Evolutionary conservation across 2,329 filamentous ascomycete species (phyloP).

Genomic region (Gaeumannomyces tritici): DNA sequence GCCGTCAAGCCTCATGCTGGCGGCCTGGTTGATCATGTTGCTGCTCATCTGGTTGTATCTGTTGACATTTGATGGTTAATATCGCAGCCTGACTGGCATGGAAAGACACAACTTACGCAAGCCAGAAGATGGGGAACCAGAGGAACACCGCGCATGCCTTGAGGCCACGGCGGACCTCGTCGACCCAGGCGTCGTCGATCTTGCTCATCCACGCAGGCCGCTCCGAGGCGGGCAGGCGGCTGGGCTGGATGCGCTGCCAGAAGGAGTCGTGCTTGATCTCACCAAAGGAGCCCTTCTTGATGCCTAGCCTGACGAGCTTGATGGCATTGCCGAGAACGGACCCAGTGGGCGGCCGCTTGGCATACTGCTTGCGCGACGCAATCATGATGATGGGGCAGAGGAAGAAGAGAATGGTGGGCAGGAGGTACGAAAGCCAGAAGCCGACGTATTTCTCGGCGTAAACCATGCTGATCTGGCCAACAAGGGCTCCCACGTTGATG

Average conservation of each 20-base stretch:
- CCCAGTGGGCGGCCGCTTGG: constrained; percentile 48
- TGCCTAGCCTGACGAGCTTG: constrained; percentile 49
- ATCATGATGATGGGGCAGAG: constrained; percentile 53
- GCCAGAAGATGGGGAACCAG: constrained; percentile 56
- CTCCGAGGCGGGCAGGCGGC: constrained; percentile 39
- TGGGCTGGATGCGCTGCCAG: constrained; percentile 54
- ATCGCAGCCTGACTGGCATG: constrained; percentile 14
- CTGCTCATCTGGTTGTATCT: constrained; percentile 30
- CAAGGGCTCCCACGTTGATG: constrained; percentile 60
- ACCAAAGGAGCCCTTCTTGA: constrained; percentile 52
- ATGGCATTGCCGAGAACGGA: constrained; percentile 59
- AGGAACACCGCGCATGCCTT: constrained; percentile 59
- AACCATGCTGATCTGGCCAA: constrained; percentile 56
- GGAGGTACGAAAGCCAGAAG: constrained; percentile 62
- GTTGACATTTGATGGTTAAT: constrained; percentile 17
- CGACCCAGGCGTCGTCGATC: constrained; percentile 19
- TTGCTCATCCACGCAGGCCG: constrained; percentile 58
- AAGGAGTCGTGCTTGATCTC: constrained; percentile 18
- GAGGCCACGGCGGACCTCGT: constrained; percentile 54
- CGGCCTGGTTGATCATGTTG: constrained; percentile 54
- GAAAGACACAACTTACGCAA: constrained; percentile 18
- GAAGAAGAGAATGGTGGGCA: constrained; percentile 58
- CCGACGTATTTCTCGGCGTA: constrained; percentile 68
- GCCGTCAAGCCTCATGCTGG: constrained; percentile 55
- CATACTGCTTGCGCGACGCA: constrained; percentile 49